Conservation (phyloP, 345 rosid genomes). For the Eutrema heterophyllum region DNA sequence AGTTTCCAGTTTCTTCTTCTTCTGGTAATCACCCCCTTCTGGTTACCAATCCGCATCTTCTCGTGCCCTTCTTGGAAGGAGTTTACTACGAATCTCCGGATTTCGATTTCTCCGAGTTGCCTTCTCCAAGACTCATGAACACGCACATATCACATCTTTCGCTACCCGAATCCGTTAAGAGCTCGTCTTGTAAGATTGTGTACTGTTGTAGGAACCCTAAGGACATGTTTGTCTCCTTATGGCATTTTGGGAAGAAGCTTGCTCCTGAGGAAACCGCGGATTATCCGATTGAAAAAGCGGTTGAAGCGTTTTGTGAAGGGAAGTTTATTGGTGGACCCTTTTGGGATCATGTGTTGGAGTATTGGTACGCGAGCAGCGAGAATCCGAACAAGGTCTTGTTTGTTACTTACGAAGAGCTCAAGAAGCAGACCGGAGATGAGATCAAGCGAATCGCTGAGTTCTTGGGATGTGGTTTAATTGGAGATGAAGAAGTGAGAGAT, state of each 20-base stretch:
- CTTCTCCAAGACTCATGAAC: conserved; percentile 41
- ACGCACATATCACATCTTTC: conserved; percentile 38
- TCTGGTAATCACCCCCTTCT: conserved; percentile 44
- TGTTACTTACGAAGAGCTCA: conserved; percentile 32
- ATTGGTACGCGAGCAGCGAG: conserved; percentile 30
- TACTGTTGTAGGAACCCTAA: conserved; percentile 58
- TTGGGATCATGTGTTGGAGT: conserved; percentile 30
- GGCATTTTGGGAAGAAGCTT: conserved; percentile 51
- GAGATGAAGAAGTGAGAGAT: conserved; percentile 12
- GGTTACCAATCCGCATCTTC: conserved; percentile 43
- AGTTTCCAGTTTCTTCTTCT: conserved; percentile 17
- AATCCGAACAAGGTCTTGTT: conserved; percentile 27
- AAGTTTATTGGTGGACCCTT: conserved; percentile 36
- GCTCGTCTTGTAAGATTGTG: conserved; percentile 44
- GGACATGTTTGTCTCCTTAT: conserved; percentile 50
- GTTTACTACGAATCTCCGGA: conserved; percentile 14
- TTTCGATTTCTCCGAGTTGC: conserved; percentile 8
- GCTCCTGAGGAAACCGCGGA: conserved; percentile 22
- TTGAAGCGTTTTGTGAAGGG: conserved; percentile 45
- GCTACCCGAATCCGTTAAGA: conserved; percentile 33
- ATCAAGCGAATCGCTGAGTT: conserved; percentile 28
- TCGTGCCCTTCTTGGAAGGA: conserved; percentile 47
- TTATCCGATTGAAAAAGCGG: conserved; percentile 33
- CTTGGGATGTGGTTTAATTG: conserved; percentile 21
- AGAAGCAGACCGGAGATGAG: not conserved